Base-by-base conservation (phyloP, 1,284 basidiomycete genomes). In the Phylloboletellus chloephorus region DNA sequence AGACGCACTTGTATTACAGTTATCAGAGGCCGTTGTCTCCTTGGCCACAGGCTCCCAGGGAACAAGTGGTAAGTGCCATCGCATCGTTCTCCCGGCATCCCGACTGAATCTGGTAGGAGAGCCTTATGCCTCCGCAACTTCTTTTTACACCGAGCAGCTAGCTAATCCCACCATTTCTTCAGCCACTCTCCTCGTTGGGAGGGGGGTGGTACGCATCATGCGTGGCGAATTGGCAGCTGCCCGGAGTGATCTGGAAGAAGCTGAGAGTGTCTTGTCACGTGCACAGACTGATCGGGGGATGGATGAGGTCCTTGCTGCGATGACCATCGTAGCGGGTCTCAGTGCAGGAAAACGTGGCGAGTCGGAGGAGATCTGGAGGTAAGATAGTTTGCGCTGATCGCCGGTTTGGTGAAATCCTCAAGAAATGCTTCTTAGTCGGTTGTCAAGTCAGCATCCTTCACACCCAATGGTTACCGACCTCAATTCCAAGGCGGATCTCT, bases 71-170 rank as follows among this genome's bases (percentile, higher is more conserved):
- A 20, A 15, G 47, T 36, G 9, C 8, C 25, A 15, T 31, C 17
- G 4, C 4, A 22, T 17, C 6, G 7, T 10, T 17, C n/a, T 2
- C 5, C 20, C n/a, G n/a, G 7, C 15, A 13, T 3, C 25, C 10
- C 20, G n/a, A 15, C 31, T 44, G 10, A 44, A 30, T 10, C 10
- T 10, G 1, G 2, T 11, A 64, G 58, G 58, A 12, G 58, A 64
- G 25, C 54, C 67, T n/a, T 89, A 85, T 68, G 71, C 73, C 37
- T 78, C 87, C 57, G 67, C 79, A 34, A 65, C 79, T 60, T 88
- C 92, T 44, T 93, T 92, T 66, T 96, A 89, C 66, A 89, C 90
- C 33, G 93, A 97, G 60, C 88, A 95, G 56, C 75, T 93, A 37
- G 86, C 82, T 25, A 85, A 91, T 51, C 92, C 92, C 2, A 84